A percentile compares a stretch with the other conserved stretches of the same genome.
These are phyloP conservation scores for Gossypium aridum DNA, from an alignment of 441 rosid genomes.

Conservation along the genomic window DNA sequence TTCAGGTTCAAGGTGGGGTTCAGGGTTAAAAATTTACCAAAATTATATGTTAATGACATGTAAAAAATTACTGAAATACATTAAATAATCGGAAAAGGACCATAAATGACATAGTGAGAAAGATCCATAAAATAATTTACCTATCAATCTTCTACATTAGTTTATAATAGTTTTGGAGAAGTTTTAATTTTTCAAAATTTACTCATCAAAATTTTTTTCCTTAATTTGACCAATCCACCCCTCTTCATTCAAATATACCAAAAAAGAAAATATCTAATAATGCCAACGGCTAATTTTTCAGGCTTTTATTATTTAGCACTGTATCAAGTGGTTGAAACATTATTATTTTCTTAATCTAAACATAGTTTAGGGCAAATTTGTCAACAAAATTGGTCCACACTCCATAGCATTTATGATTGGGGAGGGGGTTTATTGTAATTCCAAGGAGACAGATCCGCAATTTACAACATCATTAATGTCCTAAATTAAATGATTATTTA, in stretches of 20 bases:
- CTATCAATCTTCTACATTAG: too few relatives aligned
- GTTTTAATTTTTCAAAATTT: too few relatives aligned
- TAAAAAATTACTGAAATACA: too few relatives aligned
- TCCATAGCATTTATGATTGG: background rate
- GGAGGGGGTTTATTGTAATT: constrained; percentile 28
- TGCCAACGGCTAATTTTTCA: background rate
- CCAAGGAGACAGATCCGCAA: background rate
- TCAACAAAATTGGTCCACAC: background rate
- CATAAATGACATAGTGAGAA: too few relatives aligned
- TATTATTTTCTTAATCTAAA: background rate
- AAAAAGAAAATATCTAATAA: background rate
- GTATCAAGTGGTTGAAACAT: background rate
- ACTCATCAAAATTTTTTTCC: background rate
- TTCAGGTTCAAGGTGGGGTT: too few relatives aligned
- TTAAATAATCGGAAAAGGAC: too few relatives aligned
- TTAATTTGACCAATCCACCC: background rate
- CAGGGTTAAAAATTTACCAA: too few relatives aligned
- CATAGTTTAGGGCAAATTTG: constrained; percentile 6
- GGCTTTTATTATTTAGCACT: background rate
- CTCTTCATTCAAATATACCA: too few relatives aligned
- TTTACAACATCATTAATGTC: constrained; percentile 6
- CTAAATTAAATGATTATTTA: background rate
- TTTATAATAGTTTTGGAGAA: too few relatives aligned
- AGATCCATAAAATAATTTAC: too few relatives aligned
- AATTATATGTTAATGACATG: too few relatives aligned